Evolutionary conservation across 2,329 filamentous ascomycete species (phyloP).

Genomic region (Aspergillus sp.): DNA sequence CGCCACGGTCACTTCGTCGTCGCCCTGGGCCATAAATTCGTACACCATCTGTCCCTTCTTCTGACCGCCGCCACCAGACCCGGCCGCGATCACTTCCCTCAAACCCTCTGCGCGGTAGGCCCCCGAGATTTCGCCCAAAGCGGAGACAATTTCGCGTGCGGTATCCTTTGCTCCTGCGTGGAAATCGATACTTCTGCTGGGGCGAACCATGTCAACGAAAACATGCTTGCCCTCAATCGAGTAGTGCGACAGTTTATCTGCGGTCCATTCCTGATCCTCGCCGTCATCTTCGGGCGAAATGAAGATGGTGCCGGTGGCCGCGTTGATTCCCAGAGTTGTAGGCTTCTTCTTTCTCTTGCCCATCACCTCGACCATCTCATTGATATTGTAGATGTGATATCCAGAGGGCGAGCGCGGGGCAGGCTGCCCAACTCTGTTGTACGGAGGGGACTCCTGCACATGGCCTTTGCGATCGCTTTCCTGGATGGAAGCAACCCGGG

Average conservation of each 20-base stretch:
- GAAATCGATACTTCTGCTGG: slow-evolving; percentile 93
- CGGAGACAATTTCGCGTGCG: slow-evolving; percentile 85
- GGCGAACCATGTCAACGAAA: slow-evolving; percentile 87
- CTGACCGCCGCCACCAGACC: slow-evolving; percentile 60
- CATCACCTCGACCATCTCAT: slow-evolving; percentile 95
- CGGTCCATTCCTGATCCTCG: slow-evolving; percentile 86
- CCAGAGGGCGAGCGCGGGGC: slow-evolving; percentile 67
- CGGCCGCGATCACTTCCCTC: slow-evolving; percentile 80
- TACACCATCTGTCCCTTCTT: slow-evolving; percentile 88
- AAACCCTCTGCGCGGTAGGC: slow-evolving; percentile 77
- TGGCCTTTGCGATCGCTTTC: slow-evolving; percentile 38
- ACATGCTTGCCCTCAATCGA: slow-evolving; percentile 98
- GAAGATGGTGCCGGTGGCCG: slow-evolving; percentile 82
- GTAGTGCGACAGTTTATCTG: slow-evolving; percentile 94
- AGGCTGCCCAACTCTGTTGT: slow-evolving; percentile 52
- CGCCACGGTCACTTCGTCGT: slow-evolving; percentile 91
- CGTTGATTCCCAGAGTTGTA: slow-evolving; percentile 91
- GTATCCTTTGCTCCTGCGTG: slow-evolving; percentile 97
- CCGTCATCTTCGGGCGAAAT: slow-evolving; percentile 86
- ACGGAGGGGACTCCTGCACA: slow-evolving; percentile 56
- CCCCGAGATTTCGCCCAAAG: slow-evolving; percentile 84
- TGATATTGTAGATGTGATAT: slow-evolving; percentile 94
- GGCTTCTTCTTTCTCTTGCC: slow-evolving; percentile 98
- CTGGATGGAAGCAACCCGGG: slow-evolving; percentile 35
- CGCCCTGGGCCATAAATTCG: slow-evolving; percentile 94